Conservation (phyloP, 306 rosid species). For the Arachis hypogaea region DNA sequence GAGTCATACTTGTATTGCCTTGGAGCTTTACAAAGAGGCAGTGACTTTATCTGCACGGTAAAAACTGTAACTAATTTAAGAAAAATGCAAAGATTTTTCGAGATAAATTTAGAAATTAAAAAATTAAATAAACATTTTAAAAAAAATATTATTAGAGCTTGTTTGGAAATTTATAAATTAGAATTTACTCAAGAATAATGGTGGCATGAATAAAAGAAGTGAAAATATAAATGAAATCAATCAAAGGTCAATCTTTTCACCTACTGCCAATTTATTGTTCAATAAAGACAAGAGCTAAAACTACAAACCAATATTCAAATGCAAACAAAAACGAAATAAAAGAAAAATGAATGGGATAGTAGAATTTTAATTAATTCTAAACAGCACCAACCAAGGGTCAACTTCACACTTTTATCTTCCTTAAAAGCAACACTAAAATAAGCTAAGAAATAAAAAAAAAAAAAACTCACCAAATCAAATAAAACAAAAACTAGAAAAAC, state of each 20-base stretch:
- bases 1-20: too few relatives aligned
- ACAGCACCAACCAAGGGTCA: constrained; percentile 31
- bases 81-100: too few relatives aligned
- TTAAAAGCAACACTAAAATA: constrained; percentile 14
- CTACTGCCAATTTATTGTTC: constrained; percentile 8
- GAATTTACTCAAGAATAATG: too few relatives aligned
- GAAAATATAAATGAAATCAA: constrained; percentile 28
- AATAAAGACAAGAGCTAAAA: constrained; percentile 28
- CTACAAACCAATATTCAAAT: background rate
- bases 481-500: background rate
- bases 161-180: too few relatives aligned
- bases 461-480: background rate
- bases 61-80: too few relatives aligned
- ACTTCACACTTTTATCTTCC: constrained; percentile 26
- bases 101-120: too few relatives aligned
- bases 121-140: too few relatives aligned
- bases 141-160: too few relatives aligned
- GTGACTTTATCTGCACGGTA: too few relatives aligned
- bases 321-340: background rate
- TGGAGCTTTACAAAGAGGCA: too few relatives aligned
- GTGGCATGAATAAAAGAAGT: background rate
- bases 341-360: background rate
- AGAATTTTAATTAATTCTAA: constrained; percentile 28
- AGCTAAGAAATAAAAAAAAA: background rate
- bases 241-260: too few relatives aligned